These are phyloP conservation scores for Scheffersomyces stambukii DNA, from an alignment of 1,139 yeast species.

Conservation along the genomic window DNA sequence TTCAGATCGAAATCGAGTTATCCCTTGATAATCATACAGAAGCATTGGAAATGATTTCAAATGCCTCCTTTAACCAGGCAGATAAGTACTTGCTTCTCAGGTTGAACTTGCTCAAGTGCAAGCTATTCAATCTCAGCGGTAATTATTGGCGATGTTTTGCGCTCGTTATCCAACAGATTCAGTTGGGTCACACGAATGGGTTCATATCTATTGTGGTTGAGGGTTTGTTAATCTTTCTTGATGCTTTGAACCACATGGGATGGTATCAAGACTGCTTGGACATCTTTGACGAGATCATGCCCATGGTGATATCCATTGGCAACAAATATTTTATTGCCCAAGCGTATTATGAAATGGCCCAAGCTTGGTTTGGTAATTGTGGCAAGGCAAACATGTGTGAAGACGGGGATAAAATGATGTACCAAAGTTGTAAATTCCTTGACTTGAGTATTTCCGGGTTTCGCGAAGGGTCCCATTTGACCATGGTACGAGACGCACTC, in stretches of 20 bases:
- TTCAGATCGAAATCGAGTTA: constrained; percentile 28
- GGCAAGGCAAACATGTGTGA: too few relatives aligned
- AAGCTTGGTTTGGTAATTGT: too few relatives aligned
- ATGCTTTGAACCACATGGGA: constrained; percentile 32
- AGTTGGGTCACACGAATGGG: constrained; percentile 39
- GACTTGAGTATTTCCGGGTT: too few relatives aligned
- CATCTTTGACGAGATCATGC: constrained; percentile 34
- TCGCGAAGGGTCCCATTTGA: too few relatives aligned
- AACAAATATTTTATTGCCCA: constrained; percentile 30
- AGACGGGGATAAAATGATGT: too few relatives aligned
- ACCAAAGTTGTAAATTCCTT: too few relatives aligned
- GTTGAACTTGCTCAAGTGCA: constrained; percentile 42
- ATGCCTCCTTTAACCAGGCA: constrained; percentile 14
- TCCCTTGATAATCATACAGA: constrained; percentile 24
- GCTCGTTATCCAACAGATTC: constrained; percentile 41
- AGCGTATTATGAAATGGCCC: constrained; percentile 37
- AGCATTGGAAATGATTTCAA: constrained; percentile 34
- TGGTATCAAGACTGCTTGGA: constrained; percentile 32
- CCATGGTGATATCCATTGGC: constrained; percentile 33
- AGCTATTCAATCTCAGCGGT: constrained; percentile 32
- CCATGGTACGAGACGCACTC: too few relatives aligned
- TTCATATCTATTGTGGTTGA: constrained; percentile 35
- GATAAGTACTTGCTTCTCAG: constrained; percentile 39
- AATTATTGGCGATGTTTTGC: constrained; percentile 40
- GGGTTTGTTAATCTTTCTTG: constrained; percentile 35